phyloP scores from a whole-genome alignment of 164 flowering plant genomes.

The Platanus orientalis region DNA sequence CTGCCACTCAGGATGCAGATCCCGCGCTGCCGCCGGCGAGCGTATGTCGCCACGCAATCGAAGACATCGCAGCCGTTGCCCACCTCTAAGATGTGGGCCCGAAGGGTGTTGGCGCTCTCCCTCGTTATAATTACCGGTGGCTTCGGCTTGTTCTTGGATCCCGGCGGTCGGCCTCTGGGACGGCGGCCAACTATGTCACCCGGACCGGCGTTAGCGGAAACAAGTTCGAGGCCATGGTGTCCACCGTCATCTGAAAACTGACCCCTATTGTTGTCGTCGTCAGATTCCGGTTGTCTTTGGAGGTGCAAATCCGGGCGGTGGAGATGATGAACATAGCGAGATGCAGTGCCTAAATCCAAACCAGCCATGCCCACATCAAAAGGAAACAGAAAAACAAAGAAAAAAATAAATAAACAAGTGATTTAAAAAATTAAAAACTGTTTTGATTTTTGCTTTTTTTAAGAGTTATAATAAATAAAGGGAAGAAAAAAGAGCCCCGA shows the following conservation, averaged over 20 bases:
- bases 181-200: constrained; percentile 23
- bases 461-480: background rate
- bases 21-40: too few relatives aligned
- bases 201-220: background rate
- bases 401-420: background rate
- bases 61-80: too few relatives aligned
- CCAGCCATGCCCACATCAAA: constrained; percentile 32
- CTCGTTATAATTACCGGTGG: constrained; percentile 39
- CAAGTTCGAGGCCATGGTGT: constrained; percentile 16
- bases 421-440: background rate
- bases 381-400: constrained; percentile 7
- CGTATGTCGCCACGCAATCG: too few relatives aligned
- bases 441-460: background rate
- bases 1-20: constrained; percentile 35
- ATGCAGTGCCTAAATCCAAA: constrained; percentile 35
- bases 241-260: constrained; percentile 6
- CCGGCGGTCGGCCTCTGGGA: constrained; percentile 36
- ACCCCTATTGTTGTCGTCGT: constrained; percentile 18
- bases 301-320: constrained; percentile 31
- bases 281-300: constrained; percentile 13
- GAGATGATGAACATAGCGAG: constrained; percentile 31
- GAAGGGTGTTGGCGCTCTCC: constrained; percentile 43
- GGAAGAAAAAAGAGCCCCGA: constrained; percentile 6
- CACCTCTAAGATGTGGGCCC: too few relatives aligned
- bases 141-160: constrained; percentile 45